Percentiles rank a stretch among this genome's conserved stretches.
Evolutionary conservation across 345 rosid genomes (phyloP).

Genomic region (Geranium brycei): DNA sequence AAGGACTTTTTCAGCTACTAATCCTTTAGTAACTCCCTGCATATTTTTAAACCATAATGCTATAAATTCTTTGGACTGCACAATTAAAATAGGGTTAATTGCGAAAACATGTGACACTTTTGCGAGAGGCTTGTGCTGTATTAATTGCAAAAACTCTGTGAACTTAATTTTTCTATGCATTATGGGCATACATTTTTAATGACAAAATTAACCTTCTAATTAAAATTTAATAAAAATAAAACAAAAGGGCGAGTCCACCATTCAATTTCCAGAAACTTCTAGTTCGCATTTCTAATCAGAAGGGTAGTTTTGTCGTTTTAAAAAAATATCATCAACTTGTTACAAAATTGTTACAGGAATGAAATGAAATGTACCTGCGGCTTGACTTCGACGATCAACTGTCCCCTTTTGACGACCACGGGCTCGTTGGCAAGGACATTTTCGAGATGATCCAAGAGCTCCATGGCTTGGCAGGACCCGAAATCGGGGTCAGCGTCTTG

Average conservation of each 20-base stretch:
- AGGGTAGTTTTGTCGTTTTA: not conserved
- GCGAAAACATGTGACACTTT: no score
- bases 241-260: no score
- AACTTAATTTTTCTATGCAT: no score
- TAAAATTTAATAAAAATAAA: no score
- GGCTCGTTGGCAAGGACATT: constrained; percentile 78
- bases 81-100: not conserved
- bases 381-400: constrained; percentile 82
- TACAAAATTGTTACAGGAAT: not conserved
- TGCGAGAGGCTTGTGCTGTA: no score
- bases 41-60: no score
- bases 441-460: constrained; percentile 73
- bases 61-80: no score
- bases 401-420: constrained; percentile 73
- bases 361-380: constrained; percentile 45
- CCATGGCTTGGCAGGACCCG: constrained; percentile 87
- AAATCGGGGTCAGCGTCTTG: constrained; percentile 93
- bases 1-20: constrained; percentile 58
- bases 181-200: no score
- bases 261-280: not conserved
- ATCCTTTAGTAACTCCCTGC: constrained; percentile 82
- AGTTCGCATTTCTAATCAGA: not conserved
- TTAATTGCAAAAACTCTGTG: no score
- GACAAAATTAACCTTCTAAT: no score
- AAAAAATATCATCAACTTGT: not conserved